These are phyloP conservation scores for Gyromitra esculenta DNA, from an alignment of 2,329 filamentous ascomycete species.

Conservation along the genomic window DNA sequence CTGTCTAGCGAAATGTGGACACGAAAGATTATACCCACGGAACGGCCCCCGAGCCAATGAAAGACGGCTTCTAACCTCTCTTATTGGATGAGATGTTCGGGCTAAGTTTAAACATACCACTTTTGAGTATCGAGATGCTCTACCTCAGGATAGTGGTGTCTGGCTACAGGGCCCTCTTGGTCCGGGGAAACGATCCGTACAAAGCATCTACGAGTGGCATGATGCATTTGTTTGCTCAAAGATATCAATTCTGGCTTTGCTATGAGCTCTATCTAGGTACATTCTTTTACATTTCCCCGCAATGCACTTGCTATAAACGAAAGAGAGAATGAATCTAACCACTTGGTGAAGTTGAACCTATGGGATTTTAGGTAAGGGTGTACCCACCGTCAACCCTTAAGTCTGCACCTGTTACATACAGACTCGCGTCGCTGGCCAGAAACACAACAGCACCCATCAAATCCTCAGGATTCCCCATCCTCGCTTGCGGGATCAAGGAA, in stretches of 20 bases:
- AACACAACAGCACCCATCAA: constrained; percentile 93
- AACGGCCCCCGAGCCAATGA: background rate
- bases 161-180: background rate
- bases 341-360: background rate
- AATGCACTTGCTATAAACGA: background rate
- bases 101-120: background rate
- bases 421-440: constrained; percentile 79
- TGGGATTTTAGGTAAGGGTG: constrained; percentile 72
- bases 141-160: background rate
- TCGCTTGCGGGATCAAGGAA: constrained; percentile 87
- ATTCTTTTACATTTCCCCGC: no score
- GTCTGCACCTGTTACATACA: constrained; percentile 79
- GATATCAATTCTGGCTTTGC: background rate
- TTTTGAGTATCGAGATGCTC: background rate
- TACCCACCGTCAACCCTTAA: constrained; percentile 88
- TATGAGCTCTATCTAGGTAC: background rate
- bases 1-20: background rate
- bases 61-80: background rate
- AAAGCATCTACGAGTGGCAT: background rate
- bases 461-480: constrained; percentile 91
- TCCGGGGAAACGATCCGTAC: background rate
- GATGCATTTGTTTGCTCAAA: background rate
- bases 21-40: background rate
- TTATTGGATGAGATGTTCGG: background rate
- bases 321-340: constrained; percentile 1